These are phyloP conservation scores for Vitis amurensis DNA, from an alignment of 164 flowering plant genomes.

Conservation along the genomic window DNA sequence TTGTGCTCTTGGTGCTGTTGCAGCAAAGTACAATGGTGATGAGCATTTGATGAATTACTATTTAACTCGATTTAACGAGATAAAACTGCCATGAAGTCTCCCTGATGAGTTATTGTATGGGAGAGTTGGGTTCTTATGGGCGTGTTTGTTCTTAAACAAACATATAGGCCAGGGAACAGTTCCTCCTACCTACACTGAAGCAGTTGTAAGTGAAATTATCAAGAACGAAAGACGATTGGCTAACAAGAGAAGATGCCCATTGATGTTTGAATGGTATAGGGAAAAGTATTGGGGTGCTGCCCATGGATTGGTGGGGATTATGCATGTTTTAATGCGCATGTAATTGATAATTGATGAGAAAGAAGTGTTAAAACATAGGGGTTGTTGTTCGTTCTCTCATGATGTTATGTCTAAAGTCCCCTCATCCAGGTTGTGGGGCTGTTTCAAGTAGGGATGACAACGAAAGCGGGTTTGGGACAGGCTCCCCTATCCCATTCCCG, in stretches of 20 bases:
- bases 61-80: slow-evolving; percentile 50
- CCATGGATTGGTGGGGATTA: slow-evolving; percentile 86
- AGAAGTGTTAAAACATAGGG: no score
- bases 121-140: slow-evolving; percentile 38
- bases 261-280: slow-evolving; percentile 45
- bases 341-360: slow-evolving; percentile 60
- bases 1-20: slow-evolving; percentile 83
- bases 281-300: slow-evolving; percentile 54
- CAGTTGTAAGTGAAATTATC: slow-evolving; percentile 29
- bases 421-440: no score
- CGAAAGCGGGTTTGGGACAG: no score
- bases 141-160: slow-evolving; percentile 37
- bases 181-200: slow-evolving; percentile 16
- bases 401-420: no score
- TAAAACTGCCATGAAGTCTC: slow-evolving; percentile 24
- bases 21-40: slow-evolving; percentile 54
- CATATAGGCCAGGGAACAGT: slow-evolving; percentile 28
- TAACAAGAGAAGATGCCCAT: slow-evolving; percentile 19
- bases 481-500: no score
- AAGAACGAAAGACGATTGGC: slow-evolving; percentile 21
- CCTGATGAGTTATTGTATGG: slow-evolving; percentile 43
- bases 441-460: no score
- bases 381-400: no score
- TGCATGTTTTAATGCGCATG: slow-evolving; percentile 73
- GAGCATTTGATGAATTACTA: slow-evolving; percentile 38